phyloP scores from a whole-genome alignment of 176 grass and related monocot species.

The Aegilops speltoides region DNA sequence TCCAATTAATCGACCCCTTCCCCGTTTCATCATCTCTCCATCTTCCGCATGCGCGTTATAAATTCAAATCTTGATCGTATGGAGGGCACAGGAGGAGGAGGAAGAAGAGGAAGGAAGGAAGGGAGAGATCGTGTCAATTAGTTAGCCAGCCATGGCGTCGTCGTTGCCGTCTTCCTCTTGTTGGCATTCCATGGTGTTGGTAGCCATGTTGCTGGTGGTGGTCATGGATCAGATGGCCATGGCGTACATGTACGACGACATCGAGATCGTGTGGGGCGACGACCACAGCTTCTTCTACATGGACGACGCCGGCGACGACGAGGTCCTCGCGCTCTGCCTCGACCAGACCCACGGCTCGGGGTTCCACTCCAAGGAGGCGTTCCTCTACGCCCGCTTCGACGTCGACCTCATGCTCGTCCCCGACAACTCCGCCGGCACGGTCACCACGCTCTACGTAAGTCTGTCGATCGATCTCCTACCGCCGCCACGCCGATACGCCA shows the following conservation, averaged over 20 bases:
- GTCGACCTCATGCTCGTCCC: slow-evolving; percentile 66
- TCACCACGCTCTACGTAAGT: slow-evolving; percentile 69
- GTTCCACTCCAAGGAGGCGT: slow-evolving; percentile 51
- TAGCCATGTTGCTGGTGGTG: neutral
- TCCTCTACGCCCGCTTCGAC: slow-evolving; percentile 59
- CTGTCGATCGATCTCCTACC: neutral
- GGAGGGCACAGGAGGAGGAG: too few relatives aligned
- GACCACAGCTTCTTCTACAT: slow-evolving; percentile 42
- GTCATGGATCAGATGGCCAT: neutral
- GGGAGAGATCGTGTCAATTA: neutral
- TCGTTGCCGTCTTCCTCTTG: neutral
- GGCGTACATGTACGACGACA: neutral
- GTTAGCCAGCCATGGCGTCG: slow-evolving; percentile 1
- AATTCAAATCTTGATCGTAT: neutral
- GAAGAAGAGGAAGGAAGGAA: neutral
- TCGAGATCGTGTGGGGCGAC: slow-evolving; percentile 30
- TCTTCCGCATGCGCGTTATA: neutral
- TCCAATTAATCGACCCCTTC: neutral
- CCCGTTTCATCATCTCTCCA: neutral
- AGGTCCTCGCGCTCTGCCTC: slow-evolving; percentile 35
- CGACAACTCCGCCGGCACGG: slow-evolving; percentile 74
- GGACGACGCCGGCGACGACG: neutral
- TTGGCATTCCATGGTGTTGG: neutral
- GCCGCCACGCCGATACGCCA: neutral
- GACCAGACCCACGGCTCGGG: slow-evolving; percentile 50